Percentiles rank a stretch among this genome's conserved stretches.
phyloP scores from a whole-genome alignment of 371 early-diverging fungal genomes.

The Lichtheimia hyalospora region DNA sequence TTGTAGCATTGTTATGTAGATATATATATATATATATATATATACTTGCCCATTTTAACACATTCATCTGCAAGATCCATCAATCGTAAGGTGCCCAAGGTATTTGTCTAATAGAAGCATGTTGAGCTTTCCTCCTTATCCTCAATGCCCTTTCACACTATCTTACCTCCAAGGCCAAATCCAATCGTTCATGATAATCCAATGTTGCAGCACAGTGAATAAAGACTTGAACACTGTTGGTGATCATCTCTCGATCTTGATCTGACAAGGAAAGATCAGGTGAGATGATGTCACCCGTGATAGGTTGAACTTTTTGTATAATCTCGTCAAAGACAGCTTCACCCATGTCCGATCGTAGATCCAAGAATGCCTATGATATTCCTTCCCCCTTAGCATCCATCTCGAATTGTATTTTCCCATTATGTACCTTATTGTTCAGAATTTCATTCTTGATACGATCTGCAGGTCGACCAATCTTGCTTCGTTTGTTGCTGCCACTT shows the following conservation, averaged over 20 bases:
- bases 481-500: slow-evolving; percentile 48
- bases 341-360: slow-evolving; percentile 37
- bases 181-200: slow-evolving; percentile 60
- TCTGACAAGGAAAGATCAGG: slow-evolving; percentile 56
- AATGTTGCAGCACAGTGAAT: slow-evolving; percentile 70
- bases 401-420: not conserved
- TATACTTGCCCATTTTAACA: slow-evolving; percentile 41
- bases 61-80: slow-evolving; percentile 63
- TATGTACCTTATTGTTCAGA: slow-evolving; percentile 39
- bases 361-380: slow-evolving; percentile 34
- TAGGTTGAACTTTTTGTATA: slow-evolving; percentile 56
- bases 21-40: too few species aligned
- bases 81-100: slow-evolving; percentile 57
- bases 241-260: slow-evolving; percentile 45
- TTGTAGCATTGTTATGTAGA: not conserved
- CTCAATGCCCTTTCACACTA: not conserved
- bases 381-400: not conserved
- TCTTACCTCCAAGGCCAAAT: slow-evolving; percentile 58
- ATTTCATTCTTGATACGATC: slow-evolving; percentile 48
- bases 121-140: not conserved
- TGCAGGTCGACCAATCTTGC: slow-evolving; percentile 45
- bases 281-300: slow-evolving; percentile 59
- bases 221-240: slow-evolving; percentile 48
- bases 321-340: slow-evolving; percentile 35
- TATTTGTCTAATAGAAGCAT: slow-evolving; percentile 44